phyloP scores from a whole-genome alignment of 306 rosid genomes.

The Canavalia ensiformis region DNA sequence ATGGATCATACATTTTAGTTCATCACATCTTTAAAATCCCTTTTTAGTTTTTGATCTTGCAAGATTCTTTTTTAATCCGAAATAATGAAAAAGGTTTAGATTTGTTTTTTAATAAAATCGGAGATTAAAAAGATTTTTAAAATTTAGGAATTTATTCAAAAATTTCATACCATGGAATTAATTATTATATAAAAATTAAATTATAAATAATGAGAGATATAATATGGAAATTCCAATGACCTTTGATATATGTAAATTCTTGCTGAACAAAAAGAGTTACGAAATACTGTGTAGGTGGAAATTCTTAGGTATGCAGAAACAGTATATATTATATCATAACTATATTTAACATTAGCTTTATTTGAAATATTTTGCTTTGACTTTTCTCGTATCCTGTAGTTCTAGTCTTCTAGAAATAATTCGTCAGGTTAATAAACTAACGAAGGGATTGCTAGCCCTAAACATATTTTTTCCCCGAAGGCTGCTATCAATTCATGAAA shows the following conservation, averaged over 20 bases:
- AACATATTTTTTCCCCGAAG: neutral
- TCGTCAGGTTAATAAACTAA: neutral
- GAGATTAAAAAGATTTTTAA: too few relatives aligned
- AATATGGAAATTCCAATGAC: neutral
- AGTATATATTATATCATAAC: neutral
- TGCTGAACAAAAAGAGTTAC: neutral
- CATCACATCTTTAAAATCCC: too few relatives aligned
- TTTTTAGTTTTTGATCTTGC: too few relatives aligned
- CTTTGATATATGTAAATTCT: neutral
- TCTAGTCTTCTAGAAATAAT: neutral
- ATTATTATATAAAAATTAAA: neutral
- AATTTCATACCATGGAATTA: neutral
- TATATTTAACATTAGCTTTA: neutral
- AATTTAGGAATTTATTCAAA: too few relatives aligned
- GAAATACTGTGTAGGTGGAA: neutral
- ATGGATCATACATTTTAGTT: too few relatives aligned
- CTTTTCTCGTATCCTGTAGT: neutral
- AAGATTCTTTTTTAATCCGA: too few relatives aligned
- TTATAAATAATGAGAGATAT: neutral
- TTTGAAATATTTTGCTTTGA: conserved; percentile 9
- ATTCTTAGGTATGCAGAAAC: neutral
- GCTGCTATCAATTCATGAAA: neutral
- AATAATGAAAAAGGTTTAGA: too few relatives aligned
- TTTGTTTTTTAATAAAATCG: too few relatives aligned
- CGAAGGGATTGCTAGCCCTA: neutral